A percentile compares a stretch with the other conserved stretches of the same genome.
Evolutionary conservation across 139 green algal species (phyloP).

Genomic region (Picochlorum sp.): DNA sequence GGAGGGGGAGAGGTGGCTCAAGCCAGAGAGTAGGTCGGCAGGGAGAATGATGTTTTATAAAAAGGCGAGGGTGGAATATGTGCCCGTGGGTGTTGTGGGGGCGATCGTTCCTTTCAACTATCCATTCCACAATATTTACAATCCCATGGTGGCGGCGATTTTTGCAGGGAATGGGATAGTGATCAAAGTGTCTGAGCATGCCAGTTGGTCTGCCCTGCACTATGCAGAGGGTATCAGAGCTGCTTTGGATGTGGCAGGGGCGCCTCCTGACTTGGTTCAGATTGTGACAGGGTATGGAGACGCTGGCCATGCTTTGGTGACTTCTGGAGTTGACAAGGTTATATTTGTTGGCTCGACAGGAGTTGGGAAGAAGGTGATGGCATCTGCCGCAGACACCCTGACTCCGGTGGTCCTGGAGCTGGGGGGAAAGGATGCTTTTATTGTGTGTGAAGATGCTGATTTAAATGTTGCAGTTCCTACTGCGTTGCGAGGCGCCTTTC

Average conservation of each 20-base stretch:
- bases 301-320: conserved; percentile 82
- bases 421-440: conserved; percentile 93
- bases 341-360: conserved; percentile 84
- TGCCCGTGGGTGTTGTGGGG: conserved; percentile 88
- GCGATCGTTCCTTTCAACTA: conserved; percentile 99
- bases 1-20: conserved; percentile 72
- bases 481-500: conserved; percentile 78
- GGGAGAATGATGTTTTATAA: conserved; percentile 97
- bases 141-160: conserved; percentile 84
- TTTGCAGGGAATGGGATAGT: conserved; percentile 93
- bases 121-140: conserved; percentile 98
- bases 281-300: conserved; percentile 87
- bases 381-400: conserved; percentile 59
- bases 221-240: conserved; percentile 75
- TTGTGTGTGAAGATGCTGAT: conserved; percentile 86
- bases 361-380: conserved; percentile 63
- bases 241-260: conserved; percentile 71
- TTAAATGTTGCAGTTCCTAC: conserved; percentile 61
- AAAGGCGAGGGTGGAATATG: conserved; percentile 78
- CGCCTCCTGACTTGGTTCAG: conserved; percentile 81
- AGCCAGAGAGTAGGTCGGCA: conserved; percentile 63
- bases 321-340: conserved; percentile 73
- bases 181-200: conserved; percentile 93
- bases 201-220: conserved; percentile 73
- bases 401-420: conserved; percentile 95